Percentiles rank a stretch among this genome's conserved stretches.
These are phyloP conservation scores for Chlorella sp. DNA, from an alignment of 139 green algal species.

Conservation along the genomic window DNA sequence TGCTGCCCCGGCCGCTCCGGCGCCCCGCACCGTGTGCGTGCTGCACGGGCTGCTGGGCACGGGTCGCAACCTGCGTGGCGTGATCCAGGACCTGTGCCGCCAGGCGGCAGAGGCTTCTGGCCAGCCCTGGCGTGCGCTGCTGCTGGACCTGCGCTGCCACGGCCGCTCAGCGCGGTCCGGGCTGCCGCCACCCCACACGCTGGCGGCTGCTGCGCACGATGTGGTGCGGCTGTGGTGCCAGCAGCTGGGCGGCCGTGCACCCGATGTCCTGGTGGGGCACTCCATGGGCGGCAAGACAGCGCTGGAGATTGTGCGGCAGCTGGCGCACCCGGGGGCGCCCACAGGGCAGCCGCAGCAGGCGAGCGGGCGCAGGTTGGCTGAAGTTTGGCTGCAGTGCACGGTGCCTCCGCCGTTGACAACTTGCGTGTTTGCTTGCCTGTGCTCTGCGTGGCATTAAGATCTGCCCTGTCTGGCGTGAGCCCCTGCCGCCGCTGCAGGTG, in stretches of 20 bases:
- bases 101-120: slow-evolving; percentile 5
- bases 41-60: slow-evolving; percentile 49
- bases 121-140: slow-evolving; percentile 58
- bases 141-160: slow-evolving; percentile 82
- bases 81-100: neutral
- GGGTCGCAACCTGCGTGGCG: slow-evolving; percentile 40
- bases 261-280: slow-evolving; percentile 72
- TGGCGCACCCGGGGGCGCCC: slow-evolving; percentile 24
- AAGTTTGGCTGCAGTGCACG: neutral
- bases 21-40: neutral
- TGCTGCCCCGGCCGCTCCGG: neutral
- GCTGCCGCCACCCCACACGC: slow-evolving; percentile 74
- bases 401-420: no score
- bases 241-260: slow-evolving; percentile 21
- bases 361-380: neutral
- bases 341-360: slow-evolving; percentile 40
- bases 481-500: slow-evolving; percentile 35
- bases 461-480: no score
- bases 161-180: slow-evolving; percentile 45
- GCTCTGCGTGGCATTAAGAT: no score
- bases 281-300: slow-evolving; percentile 85
- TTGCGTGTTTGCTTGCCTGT: neutral
- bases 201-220: slow-evolving; percentile 74
- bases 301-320: slow-evolving; percentile 64
- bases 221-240: slow-evolving; percentile 59